Conservation (phyloP, 148 eudicot genomes). For the Cornus florida region DNA sequence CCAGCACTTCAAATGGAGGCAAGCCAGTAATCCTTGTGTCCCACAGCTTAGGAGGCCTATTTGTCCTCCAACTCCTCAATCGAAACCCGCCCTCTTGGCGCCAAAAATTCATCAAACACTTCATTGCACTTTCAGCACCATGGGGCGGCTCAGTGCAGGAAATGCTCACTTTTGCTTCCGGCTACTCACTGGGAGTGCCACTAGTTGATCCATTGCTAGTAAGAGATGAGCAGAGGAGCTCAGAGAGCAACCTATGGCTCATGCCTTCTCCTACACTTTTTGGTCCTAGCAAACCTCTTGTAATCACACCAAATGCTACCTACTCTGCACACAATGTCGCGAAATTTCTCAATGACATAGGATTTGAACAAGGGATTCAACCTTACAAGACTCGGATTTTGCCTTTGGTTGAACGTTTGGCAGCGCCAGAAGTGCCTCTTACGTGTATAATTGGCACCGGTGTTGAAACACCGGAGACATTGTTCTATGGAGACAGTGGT, state of each 20-base stretch:
- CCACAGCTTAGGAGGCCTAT: conserved; percentile 89
- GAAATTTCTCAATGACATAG: conserved; percentile 63
- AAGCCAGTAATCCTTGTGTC: conserved; percentile 68
- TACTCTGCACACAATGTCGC: conserved; percentile 56
- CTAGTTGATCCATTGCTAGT: conserved; percentile 74
- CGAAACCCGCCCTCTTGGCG: conserved; percentile 63
- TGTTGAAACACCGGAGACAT: conserved; percentile 56
- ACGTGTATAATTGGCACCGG: conserved; percentile 76
- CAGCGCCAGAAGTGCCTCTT: conserved; percentile 51
- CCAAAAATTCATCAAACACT: conserved; percentile 62
- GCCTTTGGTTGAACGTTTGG: conserved; percentile 52
- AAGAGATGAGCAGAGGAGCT: conserved; percentile 82
- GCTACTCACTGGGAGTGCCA: conserved; percentile 83
- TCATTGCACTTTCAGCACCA: conserved; percentile 74
- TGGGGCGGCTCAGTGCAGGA: conserved; percentile 89
- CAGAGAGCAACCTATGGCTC: conserved; percentile 84
- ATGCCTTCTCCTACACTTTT: conserved; percentile 65
- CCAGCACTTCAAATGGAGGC: conserved; percentile 52
- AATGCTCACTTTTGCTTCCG: conserved; percentile 87
- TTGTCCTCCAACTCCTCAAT: conserved; percentile 61
- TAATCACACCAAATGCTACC: conserved; percentile 42
- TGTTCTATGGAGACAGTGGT: conserved; percentile 60
- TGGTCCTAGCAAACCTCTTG: conserved; percentile 35
- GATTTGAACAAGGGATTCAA: conserved; percentile 43
- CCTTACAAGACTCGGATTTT: conserved; percentile 56